Conservation (phyloP, 305 asterid genomes). For the Plantago lanceolata region DNA sequence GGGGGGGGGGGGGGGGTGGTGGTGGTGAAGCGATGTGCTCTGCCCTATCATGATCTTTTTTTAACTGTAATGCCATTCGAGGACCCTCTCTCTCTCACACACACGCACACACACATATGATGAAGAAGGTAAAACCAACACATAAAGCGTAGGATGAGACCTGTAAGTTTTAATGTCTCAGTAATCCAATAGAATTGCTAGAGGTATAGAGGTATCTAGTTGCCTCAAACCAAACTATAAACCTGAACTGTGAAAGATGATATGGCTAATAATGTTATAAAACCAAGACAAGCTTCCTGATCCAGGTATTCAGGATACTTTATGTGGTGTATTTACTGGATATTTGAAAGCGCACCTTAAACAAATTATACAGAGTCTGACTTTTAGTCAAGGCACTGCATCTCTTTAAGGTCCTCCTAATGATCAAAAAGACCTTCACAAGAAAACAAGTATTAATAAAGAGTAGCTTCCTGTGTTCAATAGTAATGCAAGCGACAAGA, state of each 20-base stretch:
- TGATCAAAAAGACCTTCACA: constrained; percentile 73
- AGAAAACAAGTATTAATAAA: constrained; percentile 21
- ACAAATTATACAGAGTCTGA: constrained; percentile 82
- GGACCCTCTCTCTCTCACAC: not conserved
- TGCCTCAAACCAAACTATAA: not conserved
- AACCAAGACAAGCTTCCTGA: not conserved
- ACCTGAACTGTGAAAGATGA: not conserved
- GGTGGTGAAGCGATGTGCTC: too few species aligned
- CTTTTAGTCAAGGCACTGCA: constrained; percentile 90
- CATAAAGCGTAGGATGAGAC: too few species aligned
- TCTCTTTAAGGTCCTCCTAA: constrained; percentile 90
- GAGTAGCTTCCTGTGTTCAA: constrained; percentile 9
- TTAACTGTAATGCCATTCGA: not conserved
- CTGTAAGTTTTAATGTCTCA: not conserved
- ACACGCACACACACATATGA: too few species aligned
- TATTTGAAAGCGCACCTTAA: constrained; percentile 51
- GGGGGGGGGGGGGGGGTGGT: too few species aligned
- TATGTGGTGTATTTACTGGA: constrained; percentile 2
- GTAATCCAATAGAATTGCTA: not conserved
- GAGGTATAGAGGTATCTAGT: not conserved
- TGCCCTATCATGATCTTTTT: too few species aligned
- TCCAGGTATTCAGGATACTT: not conserved
- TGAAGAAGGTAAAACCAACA: too few species aligned
- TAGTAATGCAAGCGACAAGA: constrained; percentile 8
- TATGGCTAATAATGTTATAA: not conserved